phyloP scores from a whole-genome alignment of 2,329 filamentous ascomycete species.

The Neopestalotiopsis clavispora region DNA sequence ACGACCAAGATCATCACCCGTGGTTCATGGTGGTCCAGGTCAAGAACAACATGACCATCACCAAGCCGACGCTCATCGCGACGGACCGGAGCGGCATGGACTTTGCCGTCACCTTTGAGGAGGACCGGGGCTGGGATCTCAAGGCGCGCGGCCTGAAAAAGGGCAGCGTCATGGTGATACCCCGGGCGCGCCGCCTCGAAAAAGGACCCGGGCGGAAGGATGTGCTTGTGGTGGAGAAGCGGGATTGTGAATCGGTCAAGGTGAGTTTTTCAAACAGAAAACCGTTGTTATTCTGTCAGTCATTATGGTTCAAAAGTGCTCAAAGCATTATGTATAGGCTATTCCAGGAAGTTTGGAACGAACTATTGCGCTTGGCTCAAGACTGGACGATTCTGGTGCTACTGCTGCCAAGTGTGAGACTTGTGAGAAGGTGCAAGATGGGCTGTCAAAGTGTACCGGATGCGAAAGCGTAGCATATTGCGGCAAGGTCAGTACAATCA shows the following conservation, averaged over 20 bases:
- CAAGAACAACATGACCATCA: constrained; percentile 47
- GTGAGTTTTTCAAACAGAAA: constrained; percentile 22
- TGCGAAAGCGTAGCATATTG: constrained; percentile 42
- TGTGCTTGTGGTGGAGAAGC: constrained; percentile 42
- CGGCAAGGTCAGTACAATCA: constrained; percentile 43
- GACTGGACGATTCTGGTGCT: constrained; percentile 15
- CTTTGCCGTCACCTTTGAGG: constrained; percentile 53
- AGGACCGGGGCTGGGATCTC: constrained; percentile 41
- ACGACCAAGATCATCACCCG: not conserved
- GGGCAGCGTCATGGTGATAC: constrained; percentile 45
- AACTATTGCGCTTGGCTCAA: constrained; percentile 32
- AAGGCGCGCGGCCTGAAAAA: constrained; percentile 40
- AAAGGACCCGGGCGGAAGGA: constrained; percentile 43
- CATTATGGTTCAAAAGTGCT: no score
- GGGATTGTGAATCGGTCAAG: constrained; percentile 37
- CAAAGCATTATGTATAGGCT: constrained; percentile 4
- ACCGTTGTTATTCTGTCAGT: not conserved
- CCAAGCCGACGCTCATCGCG: constrained; percentile 52
- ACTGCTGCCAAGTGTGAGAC: not conserved
- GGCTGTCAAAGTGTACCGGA: constrained; percentile 14
- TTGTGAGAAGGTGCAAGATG: constrained; percentile 21
- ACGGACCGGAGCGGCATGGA: constrained; percentile 43
- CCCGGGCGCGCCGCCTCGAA: constrained; percentile 38
- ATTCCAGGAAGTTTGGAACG: constrained; percentile 37
- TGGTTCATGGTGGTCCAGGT: constrained; percentile 40